Percentiles rank a stretch among this genome's conserved stretches.
Conservation (phyloP, 169 alveolate species). For the Plasmodium fragile region DNA sequence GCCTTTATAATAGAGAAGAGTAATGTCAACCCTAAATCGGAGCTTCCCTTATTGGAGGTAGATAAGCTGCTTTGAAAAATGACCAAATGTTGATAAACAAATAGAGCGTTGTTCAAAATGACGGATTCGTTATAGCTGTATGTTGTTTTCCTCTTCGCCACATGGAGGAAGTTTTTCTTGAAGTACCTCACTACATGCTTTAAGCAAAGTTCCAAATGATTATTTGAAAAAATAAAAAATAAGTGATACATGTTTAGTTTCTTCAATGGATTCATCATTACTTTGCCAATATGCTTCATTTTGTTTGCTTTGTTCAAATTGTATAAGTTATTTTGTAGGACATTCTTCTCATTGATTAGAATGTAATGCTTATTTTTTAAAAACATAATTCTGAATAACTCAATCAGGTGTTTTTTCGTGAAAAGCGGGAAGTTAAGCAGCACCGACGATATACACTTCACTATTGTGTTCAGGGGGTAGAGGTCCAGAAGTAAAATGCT, state of each 20-base stretch:
- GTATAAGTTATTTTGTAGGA: constrained; percentile 25
- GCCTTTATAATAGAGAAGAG: constrained; percentile 17
- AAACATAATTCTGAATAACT: constrained; percentile 21
- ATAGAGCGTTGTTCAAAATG: constrained; percentile 39
- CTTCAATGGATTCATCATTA: constrained; percentile 45
- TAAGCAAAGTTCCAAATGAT: constrained; percentile 30
- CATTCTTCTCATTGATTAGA: constrained; percentile 39
- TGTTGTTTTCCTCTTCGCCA: background rate
- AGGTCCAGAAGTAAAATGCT: constrained; percentile 23
- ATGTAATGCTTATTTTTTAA: constrained; percentile 23
- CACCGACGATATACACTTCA: constrained; percentile 38
- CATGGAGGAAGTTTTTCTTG: background rate
- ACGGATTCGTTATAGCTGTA: constrained; percentile 23
- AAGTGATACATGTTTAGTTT: constrained; percentile 40
- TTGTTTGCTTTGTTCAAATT: constrained; percentile 44
- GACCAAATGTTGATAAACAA: constrained; percentile 50
- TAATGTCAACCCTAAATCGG: constrained; percentile 4
- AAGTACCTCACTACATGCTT: constrained; percentile 32
- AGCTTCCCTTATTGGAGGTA: background rate
- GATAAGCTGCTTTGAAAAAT: constrained; percentile 16
- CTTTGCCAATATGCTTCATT: constrained; percentile 29
- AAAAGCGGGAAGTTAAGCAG: constrained; percentile 40
- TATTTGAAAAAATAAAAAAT: constrained; percentile 72
- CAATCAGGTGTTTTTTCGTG: constrained; percentile 41
- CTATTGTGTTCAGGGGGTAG: constrained; percentile 23